Conservation (phyloP, 1,284 basidiomycete species). For the Cryptococcus sp. region DNA sequence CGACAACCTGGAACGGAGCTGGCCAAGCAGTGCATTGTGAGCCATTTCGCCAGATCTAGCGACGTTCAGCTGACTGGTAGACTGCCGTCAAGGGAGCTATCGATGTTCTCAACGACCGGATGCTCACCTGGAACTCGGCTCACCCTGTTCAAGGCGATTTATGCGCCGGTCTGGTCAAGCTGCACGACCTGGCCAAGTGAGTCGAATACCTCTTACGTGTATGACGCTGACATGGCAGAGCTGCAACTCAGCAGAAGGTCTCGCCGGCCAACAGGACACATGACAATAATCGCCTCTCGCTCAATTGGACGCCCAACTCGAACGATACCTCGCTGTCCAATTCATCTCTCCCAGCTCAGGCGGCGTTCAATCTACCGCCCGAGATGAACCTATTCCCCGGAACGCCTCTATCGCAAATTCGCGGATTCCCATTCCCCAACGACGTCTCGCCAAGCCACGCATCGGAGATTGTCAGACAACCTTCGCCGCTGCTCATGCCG, state of each 20-base stretch:
- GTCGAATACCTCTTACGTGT: constrained; percentile 4
- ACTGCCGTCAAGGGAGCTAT: constrained; percentile 37
- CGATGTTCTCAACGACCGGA: constrained; percentile 38
- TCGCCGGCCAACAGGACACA: not conserved
- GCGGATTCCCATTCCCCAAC: constrained; percentile 9
- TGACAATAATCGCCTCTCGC: constrained; percentile 1
- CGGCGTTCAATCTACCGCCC: not conserved
- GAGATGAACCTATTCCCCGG: not conserved
- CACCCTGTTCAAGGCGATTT: constrained; percentile 46
- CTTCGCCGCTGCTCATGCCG: not conserved
- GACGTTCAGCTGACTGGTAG: constrained; percentile 14
- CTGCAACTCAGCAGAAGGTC: constrained; percentile 1
- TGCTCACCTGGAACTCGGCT: constrained; percentile 34
- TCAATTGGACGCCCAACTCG: not conserved
- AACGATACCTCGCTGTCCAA: not conserved
- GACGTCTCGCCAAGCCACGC: constrained; percentile 4
- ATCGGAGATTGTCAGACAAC: not conserved
- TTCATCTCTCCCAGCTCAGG: not conserved
- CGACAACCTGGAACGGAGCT: constrained; percentile 38
- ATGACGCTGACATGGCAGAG: not conserved
- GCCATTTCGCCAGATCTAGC: no score
- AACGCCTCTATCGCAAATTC: constrained; percentile 14
- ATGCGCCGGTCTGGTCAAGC: constrained; percentile 38
- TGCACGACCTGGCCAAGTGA: constrained; percentile 39
- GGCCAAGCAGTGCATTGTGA: constrained; percentile 38